phyloP scores from a whole-genome alignment of 2,329 filamentous ascomycete species.

The Lizonia empirigonia region DNA sequence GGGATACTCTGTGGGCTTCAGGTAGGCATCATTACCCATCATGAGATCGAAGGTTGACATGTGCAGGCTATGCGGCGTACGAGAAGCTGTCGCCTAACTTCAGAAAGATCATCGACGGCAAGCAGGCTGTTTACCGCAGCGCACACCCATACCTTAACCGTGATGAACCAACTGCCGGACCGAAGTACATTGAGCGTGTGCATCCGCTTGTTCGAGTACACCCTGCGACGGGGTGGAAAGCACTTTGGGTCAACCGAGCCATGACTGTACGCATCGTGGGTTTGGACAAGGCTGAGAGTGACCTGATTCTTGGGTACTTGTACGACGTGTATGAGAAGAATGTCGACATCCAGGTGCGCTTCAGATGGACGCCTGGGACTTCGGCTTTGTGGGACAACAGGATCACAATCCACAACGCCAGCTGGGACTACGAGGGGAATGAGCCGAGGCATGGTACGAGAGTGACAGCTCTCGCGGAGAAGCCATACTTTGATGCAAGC shows the following conservation, averaged over 20 bases:
- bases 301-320: conserved; percentile 69
- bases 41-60: conserved; percentile 32
- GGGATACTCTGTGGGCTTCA: conserved; percentile 74
- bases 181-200: conserved; percentile 68
- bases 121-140: conserved; percentile 67
- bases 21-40: conserved; percentile 10
- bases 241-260: conserved; percentile 72
- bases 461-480: conserved; percentile 73
- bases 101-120: conserved; percentile 72
- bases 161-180: conserved; percentile 64
- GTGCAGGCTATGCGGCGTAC: conserved; percentile 66
- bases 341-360: conserved; percentile 73
- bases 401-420: conserved; percentile 76
- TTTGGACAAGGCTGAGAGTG: conserved; percentile 70
- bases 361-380: conserved; percentile 71
- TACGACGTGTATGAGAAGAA: conserved; percentile 72
- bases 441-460: conserved; percentile 73
- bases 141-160: conserved; percentile 72
- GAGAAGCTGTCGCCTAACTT: conserved; percentile 74
- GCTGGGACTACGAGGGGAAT: conserved; percentile 72
- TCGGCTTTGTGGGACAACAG: conserved; percentile 75
- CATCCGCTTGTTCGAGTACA: conserved; percentile 74
- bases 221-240: conserved; percentile 76
- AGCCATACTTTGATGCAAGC: conserved; percentile 68
- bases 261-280: conserved; percentile 73